These are phyloP conservation scores for Apiotrichum siamense DNA, from an alignment of 1,284 basidiomycete genomes.

Conservation along the genomic window DNA sequence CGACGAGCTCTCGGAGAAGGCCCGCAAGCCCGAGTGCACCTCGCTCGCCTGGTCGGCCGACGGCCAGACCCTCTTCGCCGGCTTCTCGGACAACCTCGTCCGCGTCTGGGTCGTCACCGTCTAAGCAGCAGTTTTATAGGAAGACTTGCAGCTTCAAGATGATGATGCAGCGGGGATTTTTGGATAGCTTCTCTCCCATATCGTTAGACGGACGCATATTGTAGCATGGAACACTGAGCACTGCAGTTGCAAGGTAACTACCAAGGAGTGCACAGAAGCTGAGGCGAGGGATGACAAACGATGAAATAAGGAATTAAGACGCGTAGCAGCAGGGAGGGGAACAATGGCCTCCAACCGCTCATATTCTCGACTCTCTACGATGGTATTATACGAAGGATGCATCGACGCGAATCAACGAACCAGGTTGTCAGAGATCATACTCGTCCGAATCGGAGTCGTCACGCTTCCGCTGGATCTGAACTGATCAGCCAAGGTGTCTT, in stretches of 20 bases:
- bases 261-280: no score
- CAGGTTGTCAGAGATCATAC: slow-evolving; percentile 43
- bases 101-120: slow-evolving; percentile 82
- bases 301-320: no score
- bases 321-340: no score
- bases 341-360: no score
- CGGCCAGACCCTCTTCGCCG: slow-evolving; percentile 93
- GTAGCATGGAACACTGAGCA: neutral
- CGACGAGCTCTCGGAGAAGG: slow-evolving; percentile 64
- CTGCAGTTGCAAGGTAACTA: neutral
- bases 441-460: slow-evolving; percentile 48
- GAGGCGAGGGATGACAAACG: no score
- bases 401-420: neutral
- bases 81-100: slow-evolving; percentile 85
- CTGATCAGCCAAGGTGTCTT: neutral
- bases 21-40: slow-evolving; percentile 87
- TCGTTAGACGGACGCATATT: neutral
- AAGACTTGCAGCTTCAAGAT: slow-evolving; percentile 15
- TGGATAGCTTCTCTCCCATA: neutral
- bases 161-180: slow-evolving; percentile 1
- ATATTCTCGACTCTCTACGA: no score
- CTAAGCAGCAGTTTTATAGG: slow-evolving; percentile 22
- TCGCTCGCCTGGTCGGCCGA: slow-evolving; percentile 99
- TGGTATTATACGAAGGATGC: neutral
- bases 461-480: slow-evolving; percentile 46